phyloP scores from a whole-genome alignment of 176 grass and related monocot species.

The Themeda triandra region DNA sequence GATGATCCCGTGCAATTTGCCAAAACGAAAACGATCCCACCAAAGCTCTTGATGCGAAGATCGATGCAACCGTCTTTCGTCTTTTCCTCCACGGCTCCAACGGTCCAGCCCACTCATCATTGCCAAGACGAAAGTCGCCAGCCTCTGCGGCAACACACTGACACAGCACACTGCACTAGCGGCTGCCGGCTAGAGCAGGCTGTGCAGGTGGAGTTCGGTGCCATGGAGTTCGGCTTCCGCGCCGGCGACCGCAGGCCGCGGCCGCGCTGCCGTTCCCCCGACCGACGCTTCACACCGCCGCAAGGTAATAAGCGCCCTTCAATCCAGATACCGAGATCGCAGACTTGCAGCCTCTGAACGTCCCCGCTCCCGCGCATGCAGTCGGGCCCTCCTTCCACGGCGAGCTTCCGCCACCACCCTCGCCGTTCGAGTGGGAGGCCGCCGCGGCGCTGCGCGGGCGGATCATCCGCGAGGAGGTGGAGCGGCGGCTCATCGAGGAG shows the following conservation, averaged over 20 bases:
- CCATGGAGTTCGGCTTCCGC: constrained; percentile 50
- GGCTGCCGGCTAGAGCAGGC: no score
- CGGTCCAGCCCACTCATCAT: no score
- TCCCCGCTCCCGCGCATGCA: neutral
- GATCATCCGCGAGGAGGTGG: constrained; percentile 31
- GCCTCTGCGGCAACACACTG: no score
- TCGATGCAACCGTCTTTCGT: no score
- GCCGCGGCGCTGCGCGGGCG: constrained; percentile 5
- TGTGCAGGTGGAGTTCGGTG: neutral
- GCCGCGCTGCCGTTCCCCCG: neutral
- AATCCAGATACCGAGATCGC: neutral
- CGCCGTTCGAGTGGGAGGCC: neutral
- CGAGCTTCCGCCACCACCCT: neutral
- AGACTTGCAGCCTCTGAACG: neutral
- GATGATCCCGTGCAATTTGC: no score
- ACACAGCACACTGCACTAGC: no score
- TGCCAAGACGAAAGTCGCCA: no score
- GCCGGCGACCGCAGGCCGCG: constrained; percentile 24
- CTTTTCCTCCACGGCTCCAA: no score
- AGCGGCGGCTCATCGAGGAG: constrained; percentile 27
- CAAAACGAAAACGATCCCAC: no score
- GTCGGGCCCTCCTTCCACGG: neutral
- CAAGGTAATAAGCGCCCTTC: constrained; percentile 33
- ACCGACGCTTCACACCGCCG: neutral
- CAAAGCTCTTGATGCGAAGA: no score